phyloP scores from a whole-genome alignment of 257 asterid species.

The Scutellaria baicalensis region DNA sequence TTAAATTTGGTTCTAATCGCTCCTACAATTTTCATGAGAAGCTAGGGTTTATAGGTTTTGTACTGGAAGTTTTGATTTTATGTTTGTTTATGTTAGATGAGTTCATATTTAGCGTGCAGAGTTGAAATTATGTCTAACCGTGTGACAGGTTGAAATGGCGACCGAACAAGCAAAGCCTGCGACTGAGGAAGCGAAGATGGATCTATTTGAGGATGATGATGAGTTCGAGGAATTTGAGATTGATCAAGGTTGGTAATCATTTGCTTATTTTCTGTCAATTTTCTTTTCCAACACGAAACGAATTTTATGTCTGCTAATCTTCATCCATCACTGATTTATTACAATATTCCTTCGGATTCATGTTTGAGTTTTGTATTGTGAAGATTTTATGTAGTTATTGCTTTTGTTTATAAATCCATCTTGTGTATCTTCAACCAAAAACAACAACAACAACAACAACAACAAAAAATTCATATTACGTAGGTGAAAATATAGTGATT shows the following conservation, averaged over 20 bases:
- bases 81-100: neutral
- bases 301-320: neutral
- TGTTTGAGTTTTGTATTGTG: neutral
- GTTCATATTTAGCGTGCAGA: neutral
- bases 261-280: neutral
- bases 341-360: neutral
- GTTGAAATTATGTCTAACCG: neutral
- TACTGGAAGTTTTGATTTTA: neutral
- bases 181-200: conserved; percentile 60
- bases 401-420: neutral
- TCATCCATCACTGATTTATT: neutral
- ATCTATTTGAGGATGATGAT: conserved; percentile 82
- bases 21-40: neutral
- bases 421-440: too few species aligned
- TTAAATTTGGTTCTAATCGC: neutral
- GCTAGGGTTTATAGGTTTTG: conserved; percentile 1
- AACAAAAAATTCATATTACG: neutral
- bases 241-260: conserved; percentile 39
- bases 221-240: conserved; percentile 85
- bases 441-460: too few species aligned
- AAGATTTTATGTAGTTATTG: neutral
- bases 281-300: neutral
- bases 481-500: neutral
- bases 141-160: conserved; percentile 37
- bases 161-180: conserved; percentile 64